Conservation (phyloP, 2,329 filamentous ascomycete species). For the Cladosporium phlei region DNA sequence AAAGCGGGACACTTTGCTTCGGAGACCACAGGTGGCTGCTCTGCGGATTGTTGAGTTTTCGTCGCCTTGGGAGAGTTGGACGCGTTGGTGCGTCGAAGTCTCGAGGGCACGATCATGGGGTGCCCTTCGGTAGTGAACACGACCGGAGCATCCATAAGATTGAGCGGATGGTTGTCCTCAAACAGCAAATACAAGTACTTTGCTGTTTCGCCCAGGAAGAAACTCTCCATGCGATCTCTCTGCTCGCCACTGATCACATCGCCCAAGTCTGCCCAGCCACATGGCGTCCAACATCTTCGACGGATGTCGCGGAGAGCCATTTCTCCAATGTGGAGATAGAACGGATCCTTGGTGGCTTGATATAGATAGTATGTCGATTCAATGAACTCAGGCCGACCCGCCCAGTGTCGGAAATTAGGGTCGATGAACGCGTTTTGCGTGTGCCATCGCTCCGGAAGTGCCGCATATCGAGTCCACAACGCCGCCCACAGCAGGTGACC, state of each 20-base stretch:
- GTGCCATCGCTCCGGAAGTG: slow-evolving; percentile 82
- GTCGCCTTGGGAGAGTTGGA: neutral
- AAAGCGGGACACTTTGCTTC: slow-evolving; percentile 63
- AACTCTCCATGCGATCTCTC: slow-evolving; percentile 96
- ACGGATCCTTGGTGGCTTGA: slow-evolving; percentile 85
- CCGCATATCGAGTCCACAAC: slow-evolving; percentile 91
- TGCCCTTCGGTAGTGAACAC: slow-evolving; percentile 97
- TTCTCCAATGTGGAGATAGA: slow-evolving; percentile 93
- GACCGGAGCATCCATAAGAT: slow-evolving; percentile 77
- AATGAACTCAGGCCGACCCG: slow-evolving; percentile 90
- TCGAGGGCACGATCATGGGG: slow-evolving; percentile 65
- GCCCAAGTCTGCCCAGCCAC: slow-evolving; percentile 82
- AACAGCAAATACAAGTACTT: slow-evolving; percentile 95
- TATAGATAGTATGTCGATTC: slow-evolving; percentile 97
- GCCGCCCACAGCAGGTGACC: slow-evolving; percentile 88
- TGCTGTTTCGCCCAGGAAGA: slow-evolving; percentile 92
- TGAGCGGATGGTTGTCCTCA: slow-evolving; percentile 78
- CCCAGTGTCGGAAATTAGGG: slow-evolving; percentile 87
- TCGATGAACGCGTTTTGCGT: slow-evolving; percentile 70
- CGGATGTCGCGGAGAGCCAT: slow-evolving; percentile 90
- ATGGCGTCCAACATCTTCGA: slow-evolving; percentile 80
- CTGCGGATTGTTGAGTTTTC: slow-evolving; percentile 5
- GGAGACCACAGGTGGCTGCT: slow-evolving; percentile 14
- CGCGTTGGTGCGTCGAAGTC: neutral
- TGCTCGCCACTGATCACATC: slow-evolving; percentile 65